Percentiles rank a stretch among this genome's conserved stretches.
phyloP scores from a whole-genome alignment of 2,329 filamentous ascomycete genomes.

The Cordyceps cateniannulata region DNA sequence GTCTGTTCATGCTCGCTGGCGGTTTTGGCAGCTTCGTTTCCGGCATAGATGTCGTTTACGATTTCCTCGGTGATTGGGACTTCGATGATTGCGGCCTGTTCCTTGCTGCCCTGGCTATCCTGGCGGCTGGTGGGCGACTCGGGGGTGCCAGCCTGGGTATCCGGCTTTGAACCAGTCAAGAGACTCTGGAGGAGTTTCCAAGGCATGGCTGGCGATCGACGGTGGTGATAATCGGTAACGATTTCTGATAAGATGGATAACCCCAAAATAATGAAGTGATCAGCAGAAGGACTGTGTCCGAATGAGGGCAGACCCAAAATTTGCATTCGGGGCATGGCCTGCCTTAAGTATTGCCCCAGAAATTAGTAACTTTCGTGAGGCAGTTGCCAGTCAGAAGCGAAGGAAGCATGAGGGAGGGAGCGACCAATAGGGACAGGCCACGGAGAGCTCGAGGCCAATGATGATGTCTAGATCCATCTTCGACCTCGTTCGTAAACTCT shows the following conservation, averaged over 20 bases:
- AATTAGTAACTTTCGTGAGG: neutral
- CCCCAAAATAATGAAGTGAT: neutral
- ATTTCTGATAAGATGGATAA: neutral
- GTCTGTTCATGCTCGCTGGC: conserved; percentile 14
- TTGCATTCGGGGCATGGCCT: neutral
- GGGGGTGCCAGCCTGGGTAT: neutral
- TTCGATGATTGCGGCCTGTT: neutral
- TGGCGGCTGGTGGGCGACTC: neutral
- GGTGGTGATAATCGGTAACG: neutral
- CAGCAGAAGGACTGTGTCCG: neutral
- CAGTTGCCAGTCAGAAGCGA: conserved; percentile 4
- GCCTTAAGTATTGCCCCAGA: neutral
- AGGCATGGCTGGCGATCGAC: neutral
- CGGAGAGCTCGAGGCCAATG: neutral
- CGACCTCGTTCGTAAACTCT: neutral
- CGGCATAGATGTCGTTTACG: conserved; percentile 13
- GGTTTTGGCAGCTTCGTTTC: conserved; percentile 12
- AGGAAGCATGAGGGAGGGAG: neutral
- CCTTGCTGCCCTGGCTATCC: neutral
- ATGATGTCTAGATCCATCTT: neutral
- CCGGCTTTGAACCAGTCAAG: neutral
- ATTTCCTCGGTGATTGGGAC: neutral
- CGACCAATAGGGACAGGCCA: neutral
- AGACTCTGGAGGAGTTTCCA: neutral
- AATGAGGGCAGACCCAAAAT: too few relatives aligned